Evolutionary conservation across 2,329 filamentous ascomycete genomes (phyloP).

Genomic region (Septoria linicola): DNA sequence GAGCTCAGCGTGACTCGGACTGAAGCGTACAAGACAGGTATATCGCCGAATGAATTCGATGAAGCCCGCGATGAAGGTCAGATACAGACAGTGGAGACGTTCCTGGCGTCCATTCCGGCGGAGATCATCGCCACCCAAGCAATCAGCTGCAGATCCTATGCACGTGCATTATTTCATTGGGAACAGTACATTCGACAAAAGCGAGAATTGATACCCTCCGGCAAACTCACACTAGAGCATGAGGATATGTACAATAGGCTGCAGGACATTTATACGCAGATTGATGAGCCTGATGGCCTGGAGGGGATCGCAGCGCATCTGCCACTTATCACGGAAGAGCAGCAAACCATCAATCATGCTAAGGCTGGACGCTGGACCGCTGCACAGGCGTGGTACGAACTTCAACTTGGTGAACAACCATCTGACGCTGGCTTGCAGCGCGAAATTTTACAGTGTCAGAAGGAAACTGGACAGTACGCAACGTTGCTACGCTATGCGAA

Average conservation of each 20-base stretch:
- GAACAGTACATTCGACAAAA: slow-evolving; percentile 78
- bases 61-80: slow-evolving; percentile 54
- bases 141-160: slow-evolving; percentile 90
- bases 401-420: slow-evolving; percentile 77
- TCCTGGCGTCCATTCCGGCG: slow-evolving; percentile 68
- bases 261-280: slow-evolving; percentile 93
- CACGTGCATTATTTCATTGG: slow-evolving; percentile 88
- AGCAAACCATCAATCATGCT: slow-evolving; percentile 87
- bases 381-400: slow-evolving; percentile 96
- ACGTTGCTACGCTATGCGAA: slow-evolving; percentile 79
- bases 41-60: slow-evolving; percentile 49
- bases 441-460: slow-evolving; percentile 81
- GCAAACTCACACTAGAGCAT: slow-evolving; percentile 41
- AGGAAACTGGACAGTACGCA: slow-evolving; percentile 86
- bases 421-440: slow-evolving; percentile 74
- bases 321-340: slow-evolving; percentile 82
- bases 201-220: slow-evolving; percentile 43
- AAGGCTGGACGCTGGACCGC: slow-evolving; percentile 93
- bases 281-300: slow-evolving; percentile 95
- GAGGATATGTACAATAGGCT: slow-evolving; percentile 61
- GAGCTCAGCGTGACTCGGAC: slow-evolving; percentile 41
- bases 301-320: slow-evolving; percentile 90
- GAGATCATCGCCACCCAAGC: slow-evolving; percentile 77
- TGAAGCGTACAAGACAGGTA: slow-evolving; percentile 46
- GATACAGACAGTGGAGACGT: slow-evolving; percentile 66